Evolutionary conservation across 1,284 basidiomycete genomes (phyloP).

Genomic region (Marasmius sp.): DNA sequence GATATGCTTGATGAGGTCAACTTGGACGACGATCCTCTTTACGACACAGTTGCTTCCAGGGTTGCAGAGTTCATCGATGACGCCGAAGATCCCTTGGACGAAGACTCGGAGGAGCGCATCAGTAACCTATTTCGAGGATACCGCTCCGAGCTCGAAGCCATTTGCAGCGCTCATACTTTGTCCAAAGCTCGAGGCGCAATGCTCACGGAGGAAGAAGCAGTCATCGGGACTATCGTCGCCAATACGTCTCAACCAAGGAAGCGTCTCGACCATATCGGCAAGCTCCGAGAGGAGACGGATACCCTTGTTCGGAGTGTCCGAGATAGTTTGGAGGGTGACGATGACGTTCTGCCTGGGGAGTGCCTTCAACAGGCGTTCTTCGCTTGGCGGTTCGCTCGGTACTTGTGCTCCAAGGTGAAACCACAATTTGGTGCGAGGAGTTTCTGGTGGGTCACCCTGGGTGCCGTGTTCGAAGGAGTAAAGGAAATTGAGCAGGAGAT

Average conservation of each 20-base stretch:
- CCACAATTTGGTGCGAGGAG: conserved; percentile 56
- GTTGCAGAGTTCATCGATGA: conserved; percentile 8
- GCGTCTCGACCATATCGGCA: conserved; percentile 51
- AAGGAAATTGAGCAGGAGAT: conserved; percentile 6
- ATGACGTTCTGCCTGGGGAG: conserved; percentile 35
- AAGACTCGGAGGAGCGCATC: conserved; percentile 15
- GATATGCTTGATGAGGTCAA: neutral
- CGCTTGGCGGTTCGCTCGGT: conserved; percentile 46
- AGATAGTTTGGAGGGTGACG: conserved; percentile 46
- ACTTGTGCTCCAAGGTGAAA: conserved; percentile 22
- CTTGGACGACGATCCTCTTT: neutral
- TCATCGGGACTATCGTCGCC: conserved; percentile 62
- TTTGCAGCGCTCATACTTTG: conserved; percentile 49
- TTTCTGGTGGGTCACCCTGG: conserved; percentile 61
- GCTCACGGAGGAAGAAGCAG: conserved; percentile 60
- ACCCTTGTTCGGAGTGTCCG: conserved; percentile 47
- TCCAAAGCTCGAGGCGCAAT: conserved; percentile 39
- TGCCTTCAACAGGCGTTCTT: conserved; percentile 48
- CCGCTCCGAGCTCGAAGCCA: conserved; percentile 43
- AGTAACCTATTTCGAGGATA: conserved; percentile 44
- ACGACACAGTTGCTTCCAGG: neutral
- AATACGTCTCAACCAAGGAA: conserved; percentile 57
- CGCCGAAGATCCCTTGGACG: neutral
- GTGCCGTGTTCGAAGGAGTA: conserved; percentile 21
- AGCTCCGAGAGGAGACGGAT: conserved; percentile 53